A percentile compares a stretch with the other conserved stretches of the same genome.
Conservation (phyloP, 306 rosid genomes). For the Erythrophleum fordii region DNA sequence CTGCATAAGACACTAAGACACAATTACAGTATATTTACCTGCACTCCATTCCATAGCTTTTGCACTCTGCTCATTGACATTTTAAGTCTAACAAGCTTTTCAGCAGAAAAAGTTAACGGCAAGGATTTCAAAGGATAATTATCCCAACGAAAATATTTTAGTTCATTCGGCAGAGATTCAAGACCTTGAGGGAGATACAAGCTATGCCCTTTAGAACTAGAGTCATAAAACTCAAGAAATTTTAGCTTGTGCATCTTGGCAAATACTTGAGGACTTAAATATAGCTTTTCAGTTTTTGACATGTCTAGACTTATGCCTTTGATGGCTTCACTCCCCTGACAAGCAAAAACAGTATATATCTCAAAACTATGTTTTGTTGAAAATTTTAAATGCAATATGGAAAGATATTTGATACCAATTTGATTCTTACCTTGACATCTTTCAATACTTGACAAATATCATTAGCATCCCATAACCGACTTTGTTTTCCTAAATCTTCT, state of each 20-base stretch:
- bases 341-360: neutral
- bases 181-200: constrained; percentile 33
- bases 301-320: constrained; percentile 32
- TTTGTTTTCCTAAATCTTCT: neutral
- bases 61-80: constrained; percentile 23
- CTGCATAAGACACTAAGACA: too few relatives aligned
- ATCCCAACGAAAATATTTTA: constrained; percentile 37
- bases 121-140: constrained; percentile 39
- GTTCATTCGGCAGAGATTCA: constrained; percentile 1
- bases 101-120: constrained; percentile 18
- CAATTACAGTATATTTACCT: too few relatives aligned
- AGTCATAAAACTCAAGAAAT: constrained; percentile 18
- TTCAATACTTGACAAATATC: neutral
- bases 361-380: too few relatives aligned
- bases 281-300: neutral
- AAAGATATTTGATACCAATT: neutral
- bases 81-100: constrained; percentile 34
- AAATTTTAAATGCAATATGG: too few relatives aligned
- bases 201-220: neutral
- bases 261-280: constrained; percentile 27
- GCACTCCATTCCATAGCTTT: constrained; percentile 32
- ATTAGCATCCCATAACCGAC: neutral
- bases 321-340: constrained; percentile 38
- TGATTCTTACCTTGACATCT: neutral
- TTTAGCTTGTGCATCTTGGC: constrained; percentile 21